Conservation (phyloP, 2,329 filamentous ascomycete species). For the Fusarium sp. region DNA sequence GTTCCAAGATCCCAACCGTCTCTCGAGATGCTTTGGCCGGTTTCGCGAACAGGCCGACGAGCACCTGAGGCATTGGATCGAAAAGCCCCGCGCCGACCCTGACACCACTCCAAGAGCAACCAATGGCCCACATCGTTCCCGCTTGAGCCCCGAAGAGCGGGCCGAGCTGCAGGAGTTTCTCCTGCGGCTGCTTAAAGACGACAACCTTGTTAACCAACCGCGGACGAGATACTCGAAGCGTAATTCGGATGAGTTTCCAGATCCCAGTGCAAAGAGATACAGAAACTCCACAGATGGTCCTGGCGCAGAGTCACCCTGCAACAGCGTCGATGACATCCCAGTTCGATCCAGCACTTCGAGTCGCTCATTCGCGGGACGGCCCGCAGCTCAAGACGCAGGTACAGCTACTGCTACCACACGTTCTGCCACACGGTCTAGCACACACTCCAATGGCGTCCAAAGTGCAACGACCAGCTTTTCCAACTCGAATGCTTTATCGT, state of each 20-base stretch:
- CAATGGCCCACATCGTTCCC: constrained; percentile 38
- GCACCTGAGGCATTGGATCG: constrained; percentile 33
- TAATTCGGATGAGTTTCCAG: constrained; percentile 35
- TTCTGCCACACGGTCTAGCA: background rate
- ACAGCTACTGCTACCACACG: constrained; percentile 14
- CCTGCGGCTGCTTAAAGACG: constrained; percentile 27
- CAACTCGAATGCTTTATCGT: constrained; percentile 28
- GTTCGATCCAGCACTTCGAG: constrained; percentile 34
- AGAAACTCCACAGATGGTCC: constrained; percentile 25
- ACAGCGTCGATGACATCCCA: constrained; percentile 36
- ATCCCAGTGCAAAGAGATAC: constrained; percentile 28
- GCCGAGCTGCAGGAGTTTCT: constrained; percentile 43
- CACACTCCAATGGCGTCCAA: constrained; percentile 19
- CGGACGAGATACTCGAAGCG: constrained; percentile 36
- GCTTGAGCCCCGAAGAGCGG: constrained; percentile 34
- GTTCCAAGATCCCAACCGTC: constrained; percentile 26
- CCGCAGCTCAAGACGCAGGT: constrained; percentile 22
- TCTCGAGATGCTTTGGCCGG: constrained; percentile 36
- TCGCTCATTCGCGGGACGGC: constrained; percentile 19
- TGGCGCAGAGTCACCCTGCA: background rate
- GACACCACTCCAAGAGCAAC: constrained; percentile 28
- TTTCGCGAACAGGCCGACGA: constrained; percentile 41
- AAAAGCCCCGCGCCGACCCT: constrained; percentile 33
- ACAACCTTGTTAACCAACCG: constrained; percentile 14
- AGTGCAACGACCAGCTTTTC: constrained; percentile 9